Conservation (phyloP, 106 monocot genomes). For the Xerophyta viscosa region DNA sequence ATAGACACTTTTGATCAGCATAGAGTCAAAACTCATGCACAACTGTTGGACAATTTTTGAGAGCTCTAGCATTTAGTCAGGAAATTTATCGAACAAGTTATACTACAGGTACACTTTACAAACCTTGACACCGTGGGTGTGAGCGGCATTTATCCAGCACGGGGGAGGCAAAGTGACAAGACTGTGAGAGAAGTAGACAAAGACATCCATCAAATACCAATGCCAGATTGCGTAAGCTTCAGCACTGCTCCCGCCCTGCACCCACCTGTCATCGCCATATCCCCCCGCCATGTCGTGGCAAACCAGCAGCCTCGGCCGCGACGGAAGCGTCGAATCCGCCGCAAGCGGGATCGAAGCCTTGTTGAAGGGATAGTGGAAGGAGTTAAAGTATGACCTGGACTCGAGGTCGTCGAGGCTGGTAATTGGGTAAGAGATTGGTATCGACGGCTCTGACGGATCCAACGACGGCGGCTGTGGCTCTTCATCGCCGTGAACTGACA, state of each 20-base stretch:
- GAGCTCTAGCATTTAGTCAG: too few species aligned
- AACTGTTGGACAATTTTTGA: too few species aligned
- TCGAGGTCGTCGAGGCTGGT: constrained; percentile 39
- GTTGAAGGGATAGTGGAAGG: constrained; percentile 89
- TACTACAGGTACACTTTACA: too few species aligned
- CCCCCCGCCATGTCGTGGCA: constrained; percentile 96
- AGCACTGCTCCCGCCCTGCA: constrained; percentile 72
- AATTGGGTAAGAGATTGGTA: constrained; percentile 82
- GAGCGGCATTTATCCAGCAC: constrained; percentile 88
- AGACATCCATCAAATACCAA: constrained; percentile 88
- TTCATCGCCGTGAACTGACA: too few species aligned
- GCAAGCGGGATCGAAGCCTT: constrained; percentile 58
- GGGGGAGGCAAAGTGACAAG: constrained; percentile 81
- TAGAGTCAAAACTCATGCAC: too few species aligned
- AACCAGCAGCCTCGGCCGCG: constrained; percentile 64
- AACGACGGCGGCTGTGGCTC: constrained; percentile 5
- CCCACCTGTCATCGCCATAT: constrained; percentile 71
- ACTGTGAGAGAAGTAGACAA: constrained; percentile 92
- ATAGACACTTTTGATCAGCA: too few species aligned
- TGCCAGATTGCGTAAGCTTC: constrained; percentile 88
- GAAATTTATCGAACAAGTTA: too few species aligned
- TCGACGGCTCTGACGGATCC: constrained; percentile 46
- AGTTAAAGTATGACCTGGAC: constrained; percentile 49
- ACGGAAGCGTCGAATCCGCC: constrained; percentile 12
- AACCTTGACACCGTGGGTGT: constrained; percentile 92